Percentiles rank a stretch among this genome's conserved stretches.
Evolutionary conservation across 2,329 filamentous ascomycete genomes (phyloP).

Genomic region (Pseudogymnoascus sp.): DNA sequence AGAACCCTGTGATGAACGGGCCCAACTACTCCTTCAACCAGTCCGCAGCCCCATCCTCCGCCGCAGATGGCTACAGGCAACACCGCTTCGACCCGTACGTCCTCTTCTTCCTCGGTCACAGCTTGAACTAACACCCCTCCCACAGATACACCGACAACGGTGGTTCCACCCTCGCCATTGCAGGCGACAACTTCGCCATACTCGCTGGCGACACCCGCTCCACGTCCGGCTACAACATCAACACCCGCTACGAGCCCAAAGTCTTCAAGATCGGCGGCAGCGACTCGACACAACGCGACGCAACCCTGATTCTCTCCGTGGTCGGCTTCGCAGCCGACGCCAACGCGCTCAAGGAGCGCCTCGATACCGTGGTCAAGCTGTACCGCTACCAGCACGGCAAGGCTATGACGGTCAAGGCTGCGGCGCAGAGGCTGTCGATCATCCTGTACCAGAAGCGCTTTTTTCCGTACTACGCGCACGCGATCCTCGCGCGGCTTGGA

Average conservation of each 20-base stretch:
- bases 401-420: slow-evolving; percentile 88
- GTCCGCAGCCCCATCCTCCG: slow-evolving; percentile 44
- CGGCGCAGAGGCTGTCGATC: slow-evolving; percentile 88
- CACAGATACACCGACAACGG: slow-evolving; percentile 93
- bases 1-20: slow-evolving; percentile 62
- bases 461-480: slow-evolving; percentile 97
- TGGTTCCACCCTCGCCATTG: slow-evolving; percentile 90
- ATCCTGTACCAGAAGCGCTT: slow-evolving; percentile 97
- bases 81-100: slow-evolving; percentile 86
- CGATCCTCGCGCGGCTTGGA: slow-evolving; percentile 91
- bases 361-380: slow-evolving; percentile 96
- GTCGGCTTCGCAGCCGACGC: slow-evolving; percentile 96
- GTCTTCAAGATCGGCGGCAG: slow-evolving; percentile 96
- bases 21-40: slow-evolving; percentile 65
- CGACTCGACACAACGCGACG: slow-evolving; percentile 75
- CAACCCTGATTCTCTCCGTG: slow-evolving; percentile 83
- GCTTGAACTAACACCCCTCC: slow-evolving; percentile 11
- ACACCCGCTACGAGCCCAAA: slow-evolving; percentile 90
- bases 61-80: slow-evolving; percentile 53
- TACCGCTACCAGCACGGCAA: slow-evolving; percentile 98
- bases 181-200: slow-evolving; percentile 89
- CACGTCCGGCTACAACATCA: slow-evolving; percentile 97
- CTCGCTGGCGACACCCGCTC: slow-evolving; percentile 95
- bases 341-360: slow-evolving; percentile 83
- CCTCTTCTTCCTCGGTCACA: background rate